Percentiles rank a stretch among this genome's conserved stretches.
These are phyloP conservation scores for Parathielavia appendiculata DNA, from an alignment of 495 filamentous ascomycete genomes.

Conservation along the genomic window DNA sequence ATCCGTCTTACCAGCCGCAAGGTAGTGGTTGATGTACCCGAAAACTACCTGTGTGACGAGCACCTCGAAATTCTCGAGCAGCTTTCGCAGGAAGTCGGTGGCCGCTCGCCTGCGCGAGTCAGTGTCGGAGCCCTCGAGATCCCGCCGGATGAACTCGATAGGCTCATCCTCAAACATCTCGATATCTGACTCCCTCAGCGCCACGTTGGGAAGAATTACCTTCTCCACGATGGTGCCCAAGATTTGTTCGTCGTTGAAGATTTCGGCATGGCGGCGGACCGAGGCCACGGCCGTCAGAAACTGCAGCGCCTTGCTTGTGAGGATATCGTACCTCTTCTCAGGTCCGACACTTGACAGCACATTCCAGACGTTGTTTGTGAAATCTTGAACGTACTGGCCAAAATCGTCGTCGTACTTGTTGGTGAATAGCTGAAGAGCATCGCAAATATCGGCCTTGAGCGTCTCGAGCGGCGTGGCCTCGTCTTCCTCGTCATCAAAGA, in stretches of 20 bases:
- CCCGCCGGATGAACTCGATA: conserved; percentile 94
- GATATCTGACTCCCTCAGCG: conserved; percentile 83
- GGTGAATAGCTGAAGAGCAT: conserved; percentile 76
- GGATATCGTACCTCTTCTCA: conserved; percentile 86
- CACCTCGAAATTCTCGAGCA: conserved; percentile 81
- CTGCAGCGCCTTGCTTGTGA: conserved; percentile 90
- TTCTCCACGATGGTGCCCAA: conserved; percentile 84
- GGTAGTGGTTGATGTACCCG: conserved; percentile 77
- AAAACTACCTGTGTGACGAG: conserved; percentile 76
- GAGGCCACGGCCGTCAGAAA: conserved; percentile 87
- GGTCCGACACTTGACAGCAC: conserved; percentile 79
- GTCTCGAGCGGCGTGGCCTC: conserved; percentile 80
- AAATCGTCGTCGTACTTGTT: conserved; percentile 95
- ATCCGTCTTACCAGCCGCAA: conserved; percentile 60
- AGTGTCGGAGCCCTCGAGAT: conserved; percentile 92
- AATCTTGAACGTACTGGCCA: conserved; percentile 65
- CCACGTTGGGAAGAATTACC: conserved; percentile 89
- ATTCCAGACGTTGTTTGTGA: conserved; percentile 84
- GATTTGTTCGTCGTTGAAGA: conserved; percentile 75
- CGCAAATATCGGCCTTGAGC: conserved; percentile 88
- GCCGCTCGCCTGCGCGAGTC: conserved; percentile 88
- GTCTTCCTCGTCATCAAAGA: conserved; percentile 76
- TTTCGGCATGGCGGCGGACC: conserved; percentile 66
- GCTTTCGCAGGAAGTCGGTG: conserved; percentile 83
- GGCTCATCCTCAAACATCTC: conserved; percentile 98